These are phyloP conservation scores for peach (Prunus persica) DNA, from an alignment of 306 rosid species.

Conservation along the genomic window Prunus_persica_NCBIv2 NC_034009.1:47369501-47370000, in stretches of 20 bases:
- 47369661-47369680: background rate
- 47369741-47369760: background rate
- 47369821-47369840: background rate
- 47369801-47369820: background rate
- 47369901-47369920: constrained; percentile 26
- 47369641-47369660: background rate
- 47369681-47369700: background rate
- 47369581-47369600: background rate
- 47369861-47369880: constrained; percentile 33
- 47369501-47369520: constrained; percentile 48
- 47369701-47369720: background rate
- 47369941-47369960: constrained; percentile 13
- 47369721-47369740: background rate
- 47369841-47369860: constrained; percentile 5
- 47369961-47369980: constrained; percentile 28
- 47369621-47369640: background rate
- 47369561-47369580: background rate
- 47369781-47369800: background rate
- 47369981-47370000: constrained; percentile 35
- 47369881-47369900: constrained; percentile 36
- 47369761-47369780: background rate
- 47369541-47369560: background rate
- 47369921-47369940: background rate
- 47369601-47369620: background rate
- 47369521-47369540: background rate